These are phyloP conservation scores for Hordeum pubiflorum DNA, from an alignment of 202 grass and related monocot genomes.

Conservation along the genomic window DNA sequence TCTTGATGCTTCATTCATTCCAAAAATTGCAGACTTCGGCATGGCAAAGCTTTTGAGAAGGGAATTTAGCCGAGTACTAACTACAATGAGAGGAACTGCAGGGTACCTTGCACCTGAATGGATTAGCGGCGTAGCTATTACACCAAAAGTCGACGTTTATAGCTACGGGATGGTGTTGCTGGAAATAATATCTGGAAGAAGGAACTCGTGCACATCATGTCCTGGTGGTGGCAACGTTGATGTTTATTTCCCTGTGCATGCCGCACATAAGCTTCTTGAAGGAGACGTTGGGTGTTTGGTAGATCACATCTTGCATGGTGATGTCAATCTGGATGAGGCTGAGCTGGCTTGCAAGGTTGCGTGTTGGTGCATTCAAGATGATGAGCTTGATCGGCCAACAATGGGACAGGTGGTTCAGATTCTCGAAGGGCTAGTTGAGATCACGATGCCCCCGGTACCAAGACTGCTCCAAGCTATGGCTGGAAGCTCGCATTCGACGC, in stretches of 20 bases:
- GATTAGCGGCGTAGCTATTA: background rate
- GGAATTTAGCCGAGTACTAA: background rate
- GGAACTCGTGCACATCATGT: background rate
- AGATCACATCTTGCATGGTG: background rate
- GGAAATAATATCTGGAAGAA: background rate
- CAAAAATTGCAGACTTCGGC: background rate
- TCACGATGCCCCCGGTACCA: conserved; percentile 3
- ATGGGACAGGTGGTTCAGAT: conserved; percentile 19
- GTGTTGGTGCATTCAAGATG: conserved; percentile 28
- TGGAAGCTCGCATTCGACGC: background rate
- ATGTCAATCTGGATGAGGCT: background rate
- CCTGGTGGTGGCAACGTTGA: background rate
- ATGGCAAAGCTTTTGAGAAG: background rate
- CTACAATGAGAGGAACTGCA: background rate
- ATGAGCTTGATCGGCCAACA: background rate
- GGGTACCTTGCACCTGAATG: background rate
- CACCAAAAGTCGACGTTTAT: background rate
- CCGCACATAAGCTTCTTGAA: background rate
- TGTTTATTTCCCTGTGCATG: background rate
- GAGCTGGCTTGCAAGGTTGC: conserved; percentile 6
- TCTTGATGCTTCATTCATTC: background rate
- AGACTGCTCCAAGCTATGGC: conserved; percentile 15
- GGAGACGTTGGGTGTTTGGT: background rate
- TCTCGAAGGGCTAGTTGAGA: conserved; percentile 1
- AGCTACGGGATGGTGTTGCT: background rate